Evolutionary conservation across 495 filamentous ascomycete species (phyloP), one percentile per base, ranked within the genome.

Genomic region (Penicillium robsamsonii): DNA sequence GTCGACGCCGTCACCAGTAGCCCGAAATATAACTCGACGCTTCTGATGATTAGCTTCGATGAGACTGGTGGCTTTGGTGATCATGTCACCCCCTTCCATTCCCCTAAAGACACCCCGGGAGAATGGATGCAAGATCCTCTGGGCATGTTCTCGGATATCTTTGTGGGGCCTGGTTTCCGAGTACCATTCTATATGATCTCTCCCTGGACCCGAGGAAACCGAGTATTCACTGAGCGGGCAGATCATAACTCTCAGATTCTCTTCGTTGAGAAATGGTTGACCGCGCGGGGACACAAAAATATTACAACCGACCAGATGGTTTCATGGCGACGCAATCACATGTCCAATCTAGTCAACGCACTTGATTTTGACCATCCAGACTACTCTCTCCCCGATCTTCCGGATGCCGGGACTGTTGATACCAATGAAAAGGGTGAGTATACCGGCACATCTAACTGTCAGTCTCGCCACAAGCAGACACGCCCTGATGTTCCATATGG

Each of bases 231-330:
- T 20, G 81, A 81, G 65, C 73, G 78, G 30, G 75, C 76, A 33
- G 81, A 84, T 61, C 81, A 84, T 61, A 82, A 79, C 65, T 81
- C 79, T 4, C 81, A 82, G 61, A 81, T 84, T 33, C 60, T 79
- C 44, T 84, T 84, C 58, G 53, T 84, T 12, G 81, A 83, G 64
- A 52, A 81, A 56, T 82, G 79, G 79, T 62, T 81, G 6, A 61
- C 62, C 10, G 75, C 79, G 3, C 75, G 77, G 48, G 79, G 79
- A n/a, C 70, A 76, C 59, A 64, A 67, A n/a, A 70, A 79, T 35
- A 68, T 81, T 24, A 63, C 57, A 31, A 80, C 80, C 0, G 62
- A 73, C 22, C 68, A 81, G 58, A 81, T 84, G 73, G 72, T 74
- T 0, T 53, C 66, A 4, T 84, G 81, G 81, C 72, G 81, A 27